A percentile compares a stretch with the other conserved stretches of the same genome.
Evolutionary conservation across 169 alveolate species (phyloP).

Genomic region (Plasmodium adleri): DNA sequence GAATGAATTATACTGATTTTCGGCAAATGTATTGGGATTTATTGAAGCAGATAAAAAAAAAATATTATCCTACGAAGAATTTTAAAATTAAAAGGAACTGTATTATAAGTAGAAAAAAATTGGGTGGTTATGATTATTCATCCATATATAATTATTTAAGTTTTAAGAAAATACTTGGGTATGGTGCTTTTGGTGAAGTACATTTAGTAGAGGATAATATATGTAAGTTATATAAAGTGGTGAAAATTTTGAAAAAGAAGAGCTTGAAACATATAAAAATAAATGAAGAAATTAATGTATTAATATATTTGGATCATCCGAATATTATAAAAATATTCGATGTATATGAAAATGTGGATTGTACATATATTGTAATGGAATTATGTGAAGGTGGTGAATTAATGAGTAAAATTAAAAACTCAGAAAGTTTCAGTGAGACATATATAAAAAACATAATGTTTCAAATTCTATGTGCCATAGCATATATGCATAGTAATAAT

Average conservation of each 20-base stretch:
- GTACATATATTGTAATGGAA: conserved; percentile 95
- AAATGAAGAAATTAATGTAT: conserved; percentile 75
- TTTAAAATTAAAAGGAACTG: conserved; percentile 75
- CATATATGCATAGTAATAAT: conserved; percentile 93
- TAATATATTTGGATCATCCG: conserved; percentile 91
- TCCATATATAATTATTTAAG: conserved; percentile 73
- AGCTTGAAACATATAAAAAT: conserved; percentile 63
- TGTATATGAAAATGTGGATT: conserved; percentile 92
- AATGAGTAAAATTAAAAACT: conserved; percentile 94
- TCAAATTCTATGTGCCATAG: conserved; percentile 94
- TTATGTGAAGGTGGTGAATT: conserved; percentile 98
- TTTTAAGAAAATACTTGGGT: conserved; percentile 81
- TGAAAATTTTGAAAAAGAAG: conserved; percentile 69
- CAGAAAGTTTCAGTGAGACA: conserved; percentile 91
- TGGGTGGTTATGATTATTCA: conserved; percentile 70
- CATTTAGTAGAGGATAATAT: conserved; percentile 80
- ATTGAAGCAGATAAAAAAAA: conserved; percentile 62
- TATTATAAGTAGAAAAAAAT: conserved; percentile 67
- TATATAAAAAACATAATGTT: conserved; percentile 93
- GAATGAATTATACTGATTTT: conserved; percentile 73
- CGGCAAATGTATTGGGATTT: conserved; percentile 77
- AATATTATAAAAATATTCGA: conserved; percentile 92
- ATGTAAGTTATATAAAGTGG: conserved; percentile 73
- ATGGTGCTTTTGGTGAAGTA: conserved; percentile 86
- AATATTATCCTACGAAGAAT: conserved; percentile 72